Percentiles rank a stretch among this genome's conserved stretches.
Conservation (phyloP, 805 yeast genomes). For the Candida tallmaniae region DNA sequence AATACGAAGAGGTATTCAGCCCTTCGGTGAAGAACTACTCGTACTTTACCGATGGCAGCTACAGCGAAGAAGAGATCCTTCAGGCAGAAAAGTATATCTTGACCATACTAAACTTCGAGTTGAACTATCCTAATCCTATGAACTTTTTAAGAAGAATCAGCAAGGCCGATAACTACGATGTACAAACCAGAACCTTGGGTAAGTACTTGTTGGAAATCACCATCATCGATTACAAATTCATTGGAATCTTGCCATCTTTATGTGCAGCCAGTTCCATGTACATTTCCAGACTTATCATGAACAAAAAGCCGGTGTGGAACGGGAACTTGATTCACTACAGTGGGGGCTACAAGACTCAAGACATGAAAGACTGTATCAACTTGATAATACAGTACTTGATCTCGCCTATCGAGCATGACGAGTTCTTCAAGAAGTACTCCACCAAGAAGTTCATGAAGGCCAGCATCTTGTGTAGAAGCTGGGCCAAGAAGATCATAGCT, state of each 20-base stretch:
- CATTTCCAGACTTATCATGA: constrained; percentile 69
- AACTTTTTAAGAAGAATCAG: constrained; percentile 84
- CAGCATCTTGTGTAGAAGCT: constrained; percentile 70
- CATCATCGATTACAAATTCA: constrained; percentile 68
- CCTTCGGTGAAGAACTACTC: constrained; percentile 86
- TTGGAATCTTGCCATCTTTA: constrained; percentile 69
- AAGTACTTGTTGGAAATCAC: constrained; percentile 79
- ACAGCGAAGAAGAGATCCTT: constrained; percentile 72
- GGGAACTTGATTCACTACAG: constrained; percentile 85
- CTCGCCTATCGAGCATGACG: constrained; percentile 83
- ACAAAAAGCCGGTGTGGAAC: constrained; percentile 68
- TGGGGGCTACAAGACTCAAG: constrained; percentile 79
- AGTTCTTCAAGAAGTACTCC: constrained; percentile 90
- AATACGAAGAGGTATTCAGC: constrained; percentile 86
- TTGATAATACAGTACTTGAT: constrained; percentile 73
- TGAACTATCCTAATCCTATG: constrained; percentile 86
- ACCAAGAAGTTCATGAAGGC: constrained; percentile 85
- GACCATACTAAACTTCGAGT: constrained; percentile 65
- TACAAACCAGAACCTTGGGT: constrained; percentile 77
- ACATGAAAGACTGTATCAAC: constrained; percentile 66
- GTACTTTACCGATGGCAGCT: constrained; percentile 83
- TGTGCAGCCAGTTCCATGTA: constrained; percentile 89
- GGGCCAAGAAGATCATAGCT: constrained; percentile 63
- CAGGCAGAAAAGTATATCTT: constrained; percentile 79
- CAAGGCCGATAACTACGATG: constrained; percentile 86